Evolutionary conservation across 805 yeast genomes (phyloP), one percentile per base, ranked within the genome.

Genomic region (Danielia reshetovae): DNA sequence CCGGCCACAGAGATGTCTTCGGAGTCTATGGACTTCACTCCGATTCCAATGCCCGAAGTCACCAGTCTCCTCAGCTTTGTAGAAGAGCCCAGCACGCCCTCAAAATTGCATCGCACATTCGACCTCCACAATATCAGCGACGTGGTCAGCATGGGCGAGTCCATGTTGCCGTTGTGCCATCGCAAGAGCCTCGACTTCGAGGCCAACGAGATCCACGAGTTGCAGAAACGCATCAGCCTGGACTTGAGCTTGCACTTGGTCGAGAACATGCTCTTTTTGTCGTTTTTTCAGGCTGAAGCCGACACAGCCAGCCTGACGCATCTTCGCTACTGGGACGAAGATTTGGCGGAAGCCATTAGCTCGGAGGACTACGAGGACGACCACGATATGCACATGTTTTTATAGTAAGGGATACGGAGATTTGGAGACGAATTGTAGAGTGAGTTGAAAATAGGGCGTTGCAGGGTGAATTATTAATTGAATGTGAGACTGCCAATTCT

Each of bases 181-280:
- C 45, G 49, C 27, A 35, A 36, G 18, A 35, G 43, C 27, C 32
- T 43, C 15, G 44, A 40, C 9, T 22, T 40, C 9, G 51, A 47
- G 39, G 41, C 46, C 22, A 32, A 32, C 11, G 49, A 43, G 29
- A 29, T 45, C 19, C 30, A 39, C 17, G 16, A 10, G 18, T 18
- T 22, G 22, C 31, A 30, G 11, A 26, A 38, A 4, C 35, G 29
- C n/a, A 32, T 35, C 7, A 18, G 32, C 17, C 28, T 16, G 14
- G 24, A 29, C 3, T 35, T 45, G 22, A 27, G 24, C 5, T 27
- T 47, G 24, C 30, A 30, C 25, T 33, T 47, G 22, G 39, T 47
- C 8, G 50, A 45, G 18, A 47, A 47, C 17, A 44, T 43, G 8
- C 35, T 45, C 14, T 35, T 46, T 27, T 35, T 47, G 43, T 34